A percentile compares a stretch with the other conserved stretches of the same genome.
Evolutionary conservation across 2,329 filamentous ascomycete genomes (phyloP).

Genomic region (Talaromyces sp.): DNA sequence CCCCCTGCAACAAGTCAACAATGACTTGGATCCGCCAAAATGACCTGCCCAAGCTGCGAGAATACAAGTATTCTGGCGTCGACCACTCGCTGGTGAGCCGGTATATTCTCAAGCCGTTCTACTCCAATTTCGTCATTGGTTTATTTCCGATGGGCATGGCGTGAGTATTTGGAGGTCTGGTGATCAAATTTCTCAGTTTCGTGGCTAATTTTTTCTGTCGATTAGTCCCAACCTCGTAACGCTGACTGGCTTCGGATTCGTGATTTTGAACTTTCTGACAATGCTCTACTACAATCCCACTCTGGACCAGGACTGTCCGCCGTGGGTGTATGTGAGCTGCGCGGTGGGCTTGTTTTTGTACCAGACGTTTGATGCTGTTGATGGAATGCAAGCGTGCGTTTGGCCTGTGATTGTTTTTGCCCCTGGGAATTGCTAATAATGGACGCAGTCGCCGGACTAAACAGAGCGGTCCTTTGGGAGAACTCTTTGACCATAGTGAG

Average conservation of each 20-base stretch:
- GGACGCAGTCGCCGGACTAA: constrained; percentile 66
- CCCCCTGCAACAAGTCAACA: constrained; percentile 2
- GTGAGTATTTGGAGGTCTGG: constrained; percentile 38
- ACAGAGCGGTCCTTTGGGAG: constrained; percentile 88
- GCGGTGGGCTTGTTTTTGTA: constrained; percentile 86
- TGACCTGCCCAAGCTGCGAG: constrained; percentile 76
- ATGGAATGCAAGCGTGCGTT: constrained; percentile 83
- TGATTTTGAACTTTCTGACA: constrained; percentile 83
- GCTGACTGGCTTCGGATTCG: constrained; percentile 81
- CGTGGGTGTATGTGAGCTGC: constrained; percentile 94
- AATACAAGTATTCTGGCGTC: constrained; percentile 92
- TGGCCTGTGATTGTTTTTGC: not conserved
- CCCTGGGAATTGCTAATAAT: constrained; percentile 10
- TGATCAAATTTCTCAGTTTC: not conserved
- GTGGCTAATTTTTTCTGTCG: not conserved
- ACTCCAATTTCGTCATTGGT: constrained; percentile 88
- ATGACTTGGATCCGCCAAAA: constrained; percentile 97
- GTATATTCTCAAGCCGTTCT: constrained; percentile 96
- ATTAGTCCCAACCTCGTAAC: constrained; percentile 55
- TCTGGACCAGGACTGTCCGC: constrained; percentile 84
- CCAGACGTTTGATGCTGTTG: constrained; percentile 96
- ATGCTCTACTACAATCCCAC: constrained; percentile 95
- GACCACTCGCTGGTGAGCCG: constrained; percentile 85
- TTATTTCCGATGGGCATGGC: constrained; percentile 96
- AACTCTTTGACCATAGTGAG: constrained; percentile 87